phyloP scores from a whole-genome alignment of 2,329 filamentous ascomycete species.

The Monilinia laxa region DNA sequence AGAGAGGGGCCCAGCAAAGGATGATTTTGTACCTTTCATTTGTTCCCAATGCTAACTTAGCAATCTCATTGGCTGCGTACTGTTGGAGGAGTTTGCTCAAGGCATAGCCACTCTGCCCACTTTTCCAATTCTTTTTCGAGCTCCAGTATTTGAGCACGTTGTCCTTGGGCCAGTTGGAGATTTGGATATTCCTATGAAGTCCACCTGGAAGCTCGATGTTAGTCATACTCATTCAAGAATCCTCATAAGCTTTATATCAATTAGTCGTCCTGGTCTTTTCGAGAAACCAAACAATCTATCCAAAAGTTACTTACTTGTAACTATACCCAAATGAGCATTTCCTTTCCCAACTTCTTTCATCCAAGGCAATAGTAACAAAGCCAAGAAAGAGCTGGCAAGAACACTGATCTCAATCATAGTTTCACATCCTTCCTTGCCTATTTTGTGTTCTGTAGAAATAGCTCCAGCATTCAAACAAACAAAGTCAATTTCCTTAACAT shows the following conservation, averaged over 20 bases:
- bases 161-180: conserved; percentile 31
- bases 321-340: conserved; percentile 33
- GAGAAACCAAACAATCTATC: conserved; percentile 2
- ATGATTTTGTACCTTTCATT: conserved; percentile 28
- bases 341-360: conserved; percentile 43
- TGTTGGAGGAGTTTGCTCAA: conserved; percentile 35
- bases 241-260: not conserved
- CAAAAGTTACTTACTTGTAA: conserved; percentile 31
- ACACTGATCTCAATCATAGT: conserved; percentile 57
- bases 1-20: not conserved
- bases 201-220: not conserved
- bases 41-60: conserved; percentile 28
- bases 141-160: conserved; percentile 31
- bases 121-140: conserved; percentile 30
- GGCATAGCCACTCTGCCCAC: conserved; percentile 28
- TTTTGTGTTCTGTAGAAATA: conserved; percentile 27
- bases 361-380: conserved; percentile 51
- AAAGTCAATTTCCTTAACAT: conserved; percentile 35
- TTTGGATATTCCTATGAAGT: conserved; percentile 15
- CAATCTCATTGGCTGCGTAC: conserved; percentile 35
- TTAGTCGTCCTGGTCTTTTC: not conserved
- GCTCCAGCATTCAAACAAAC: conserved; percentile 40
- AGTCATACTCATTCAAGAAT: not conserved
- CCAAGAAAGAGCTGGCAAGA: conserved; percentile 55
- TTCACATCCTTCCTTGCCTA: conserved; percentile 48